phyloP scores from a whole-genome alignment of 148 eudicot species.

The Chenopodium album region DNA sequence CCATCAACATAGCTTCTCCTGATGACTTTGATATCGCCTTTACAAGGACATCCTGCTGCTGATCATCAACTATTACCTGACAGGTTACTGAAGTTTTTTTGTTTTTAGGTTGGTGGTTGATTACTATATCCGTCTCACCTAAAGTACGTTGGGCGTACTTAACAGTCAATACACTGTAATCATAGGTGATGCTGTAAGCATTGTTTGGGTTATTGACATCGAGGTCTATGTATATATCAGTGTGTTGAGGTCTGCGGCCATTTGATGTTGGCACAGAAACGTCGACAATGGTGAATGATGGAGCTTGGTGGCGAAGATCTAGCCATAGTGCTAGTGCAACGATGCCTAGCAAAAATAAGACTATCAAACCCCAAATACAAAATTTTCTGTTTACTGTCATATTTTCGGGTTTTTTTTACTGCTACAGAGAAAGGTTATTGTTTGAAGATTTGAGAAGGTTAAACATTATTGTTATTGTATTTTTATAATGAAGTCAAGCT shows the following conservation, averaged over 20 bases:
- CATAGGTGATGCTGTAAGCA: conserved; percentile 3
- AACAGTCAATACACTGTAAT: conserved; percentile 4
- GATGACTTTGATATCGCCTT: background rate
- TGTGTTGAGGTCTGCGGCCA: background rate
- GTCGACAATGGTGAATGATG: conserved; percentile 6
- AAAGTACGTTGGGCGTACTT: background rate
- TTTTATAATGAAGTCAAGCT: conserved; percentile 8
- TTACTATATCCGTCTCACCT: background rate
- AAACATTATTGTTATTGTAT: background rate
- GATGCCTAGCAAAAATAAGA: background rate
- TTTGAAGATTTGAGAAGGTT: background rate
- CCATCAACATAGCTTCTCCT: background rate
- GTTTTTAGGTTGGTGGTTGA: background rate
- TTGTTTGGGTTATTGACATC: conserved; percentile 4
- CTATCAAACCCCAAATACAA: background rate
- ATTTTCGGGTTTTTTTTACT: background rate
- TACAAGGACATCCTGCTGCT: background rate
- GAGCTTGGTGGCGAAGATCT: conserved; percentile 15
- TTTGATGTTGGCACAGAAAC: conserved; percentile 2
- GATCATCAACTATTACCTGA: conserved; percentile 1
- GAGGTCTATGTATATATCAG: background rate
- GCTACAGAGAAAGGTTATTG: background rate
- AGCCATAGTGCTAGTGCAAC: conserved; percentile 16
- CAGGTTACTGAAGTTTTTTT: background rate
- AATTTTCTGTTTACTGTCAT: background rate